phyloP scores from a whole-genome alignment of 495 filamentous ascomycete species.

The Hapsidospora chrysogenum region DNA sequence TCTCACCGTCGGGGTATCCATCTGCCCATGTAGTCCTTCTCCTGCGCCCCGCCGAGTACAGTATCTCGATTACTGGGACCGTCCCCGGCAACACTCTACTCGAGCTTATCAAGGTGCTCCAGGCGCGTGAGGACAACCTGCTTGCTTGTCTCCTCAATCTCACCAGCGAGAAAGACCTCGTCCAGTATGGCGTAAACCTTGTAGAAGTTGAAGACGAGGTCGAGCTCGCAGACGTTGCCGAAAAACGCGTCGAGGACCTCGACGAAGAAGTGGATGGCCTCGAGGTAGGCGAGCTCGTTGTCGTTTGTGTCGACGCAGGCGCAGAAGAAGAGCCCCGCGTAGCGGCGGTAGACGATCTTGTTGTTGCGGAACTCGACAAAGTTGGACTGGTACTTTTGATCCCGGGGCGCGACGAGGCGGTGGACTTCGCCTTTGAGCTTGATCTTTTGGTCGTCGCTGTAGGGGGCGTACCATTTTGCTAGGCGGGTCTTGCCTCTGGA shows the following conservation, averaged over 20 bases:
- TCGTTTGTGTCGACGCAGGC: slow-evolving; percentile 98
- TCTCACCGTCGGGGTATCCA: no score
- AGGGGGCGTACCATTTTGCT: slow-evolving; percentile 97
- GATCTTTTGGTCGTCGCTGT: slow-evolving; percentile 93
- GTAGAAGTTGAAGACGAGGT: slow-evolving; percentile 99
- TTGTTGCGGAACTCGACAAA: slow-evolving; percentile 91
- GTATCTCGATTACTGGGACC: no score
- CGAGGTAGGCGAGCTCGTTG: slow-evolving; percentile 92
- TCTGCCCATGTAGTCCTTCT: no score
- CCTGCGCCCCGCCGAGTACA: no score
- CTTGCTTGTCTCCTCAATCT: slow-evolving; percentile 97
- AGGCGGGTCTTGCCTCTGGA: slow-evolving; percentile 91
- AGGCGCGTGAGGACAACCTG: slow-evolving; percentile 89
- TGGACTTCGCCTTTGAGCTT: slow-evolving; percentile 94
- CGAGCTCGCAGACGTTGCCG: slow-evolving; percentile 96
- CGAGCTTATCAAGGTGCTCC: slow-evolving; percentile 92
- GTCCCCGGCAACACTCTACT: slow-evolving; percentile 29
- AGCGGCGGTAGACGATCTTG: slow-evolving; percentile 92
- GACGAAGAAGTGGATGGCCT: slow-evolving; percentile 98
- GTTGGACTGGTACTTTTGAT: slow-evolving; percentile 99
- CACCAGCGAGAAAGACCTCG: slow-evolving; percentile 85
- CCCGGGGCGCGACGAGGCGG: slow-evolving; percentile 88
- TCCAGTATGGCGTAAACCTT: slow-evolving; percentile 97
- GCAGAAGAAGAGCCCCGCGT: slow-evolving; percentile 96
- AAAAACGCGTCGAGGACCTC: slow-evolving; percentile 98